These are phyloP conservation scores for Firmiana major DNA, from an alignment of 345 rosid species.

Conservation along the genomic window DNA sequence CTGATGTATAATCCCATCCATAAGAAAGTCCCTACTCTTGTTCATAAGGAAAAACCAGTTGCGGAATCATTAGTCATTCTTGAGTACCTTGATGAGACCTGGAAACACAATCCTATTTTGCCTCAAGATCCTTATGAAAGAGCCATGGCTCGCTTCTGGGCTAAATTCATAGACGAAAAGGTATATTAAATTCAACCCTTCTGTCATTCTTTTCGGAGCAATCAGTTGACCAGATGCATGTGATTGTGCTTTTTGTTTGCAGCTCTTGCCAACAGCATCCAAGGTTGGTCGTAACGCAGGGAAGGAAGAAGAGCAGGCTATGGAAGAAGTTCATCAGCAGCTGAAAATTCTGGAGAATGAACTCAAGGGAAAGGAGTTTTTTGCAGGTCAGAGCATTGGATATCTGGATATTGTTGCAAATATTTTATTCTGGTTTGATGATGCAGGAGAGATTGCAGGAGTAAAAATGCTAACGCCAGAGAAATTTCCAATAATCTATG, in stretches of 20 bases:
- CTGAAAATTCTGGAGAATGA: conserved; percentile 20
- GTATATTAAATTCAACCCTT: background rate
- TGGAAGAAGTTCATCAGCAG: conserved; percentile 17
- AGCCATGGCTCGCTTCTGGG: conserved; percentile 19
- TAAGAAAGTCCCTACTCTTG: conserved; percentile 28
- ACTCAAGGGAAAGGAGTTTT: conserved; percentile 22
- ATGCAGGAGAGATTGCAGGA: background rate
- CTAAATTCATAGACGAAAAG: conserved; percentile 16
- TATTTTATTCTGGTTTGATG: background rate
- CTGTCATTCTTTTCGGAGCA: background rate
- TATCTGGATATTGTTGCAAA: conserved; percentile 15
- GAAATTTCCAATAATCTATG: background rate
- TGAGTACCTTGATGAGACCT: conserved; percentile 26
- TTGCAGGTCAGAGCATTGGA: conserved; percentile 24
- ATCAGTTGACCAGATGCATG: background rate
- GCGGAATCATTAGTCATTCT: conserved; percentile 25
- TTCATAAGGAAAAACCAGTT: conserved; percentile 18
- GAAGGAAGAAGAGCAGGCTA: conserved; percentile 10
- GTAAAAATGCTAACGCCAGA: background rate
- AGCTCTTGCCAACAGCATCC: background rate
- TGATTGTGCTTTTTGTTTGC: background rate
- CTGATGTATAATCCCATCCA: conserved; percentile 20
- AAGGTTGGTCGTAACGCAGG: background rate
- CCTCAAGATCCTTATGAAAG: conserved; percentile 14
- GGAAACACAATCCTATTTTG: conserved; percentile 14